A percentile compares a stretch with the other conserved stretches of the same genome.
These are phyloP conservation scores for Agapanthus africanus DNA, from an alignment of 106 monocot genomes.

Conservation along the genomic window DNA sequence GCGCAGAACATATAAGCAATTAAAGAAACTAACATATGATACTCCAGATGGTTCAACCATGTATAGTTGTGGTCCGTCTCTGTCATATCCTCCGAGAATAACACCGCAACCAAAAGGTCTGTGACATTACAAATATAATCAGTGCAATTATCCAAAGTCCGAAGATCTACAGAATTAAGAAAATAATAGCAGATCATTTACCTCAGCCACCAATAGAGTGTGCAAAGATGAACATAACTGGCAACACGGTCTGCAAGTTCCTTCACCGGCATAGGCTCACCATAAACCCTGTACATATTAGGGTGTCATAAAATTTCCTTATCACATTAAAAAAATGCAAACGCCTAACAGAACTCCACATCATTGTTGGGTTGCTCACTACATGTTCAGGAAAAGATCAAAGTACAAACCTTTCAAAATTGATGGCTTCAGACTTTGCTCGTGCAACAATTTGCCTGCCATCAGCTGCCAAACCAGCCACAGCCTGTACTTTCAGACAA, in stretches of 20 bases:
- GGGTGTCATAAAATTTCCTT: not conserved
- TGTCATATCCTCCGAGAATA: conserved; percentile 91
- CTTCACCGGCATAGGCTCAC: conserved; percentile 92
- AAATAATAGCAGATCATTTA: no score
- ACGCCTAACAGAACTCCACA: no score
- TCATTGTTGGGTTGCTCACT: no score
- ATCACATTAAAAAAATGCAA: no score
- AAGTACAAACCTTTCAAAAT: conserved; percentile 49
- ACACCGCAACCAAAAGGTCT: conserved; percentile 96
- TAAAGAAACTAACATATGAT: conserved; percentile 41
- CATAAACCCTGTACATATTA: conserved; percentile 60
- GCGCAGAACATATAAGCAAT: no score
- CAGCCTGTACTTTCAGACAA: conserved; percentile 27
- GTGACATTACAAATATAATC: conserved; percentile 4
- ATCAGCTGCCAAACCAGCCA: conserved; percentile 70
- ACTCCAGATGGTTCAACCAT: conserved; percentile 91
- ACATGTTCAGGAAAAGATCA: no score
- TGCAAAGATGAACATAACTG: conserved; percentile 99
- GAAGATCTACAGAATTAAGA: no score
- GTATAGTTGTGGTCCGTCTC: conserved; percentile 91
- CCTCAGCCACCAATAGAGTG: conserved; percentile 99
- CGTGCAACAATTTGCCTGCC: conserved; percentile 78
- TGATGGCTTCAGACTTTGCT: conserved; percentile 74
- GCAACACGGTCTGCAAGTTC: conserved; percentile 97
- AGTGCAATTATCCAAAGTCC: no score